Percentiles rank a stretch among this genome's conserved stretches.
phyloP scores from a whole-genome alignment of 2,329 filamentous ascomycete genomes.

The Penicillium glabrum region DNA sequence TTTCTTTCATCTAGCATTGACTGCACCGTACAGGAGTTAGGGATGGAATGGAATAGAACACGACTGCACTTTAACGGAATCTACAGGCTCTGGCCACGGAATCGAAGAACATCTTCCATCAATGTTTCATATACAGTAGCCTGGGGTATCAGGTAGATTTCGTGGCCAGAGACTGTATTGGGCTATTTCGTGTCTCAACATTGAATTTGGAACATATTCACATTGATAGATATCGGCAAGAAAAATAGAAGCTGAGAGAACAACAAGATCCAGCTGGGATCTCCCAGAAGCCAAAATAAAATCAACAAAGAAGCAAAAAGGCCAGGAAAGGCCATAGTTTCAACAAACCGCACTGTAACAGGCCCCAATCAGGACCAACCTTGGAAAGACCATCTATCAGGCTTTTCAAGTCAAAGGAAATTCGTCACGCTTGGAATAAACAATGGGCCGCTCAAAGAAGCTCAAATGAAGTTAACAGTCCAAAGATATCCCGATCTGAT shows the following conservation, averaged over 20 bases:
- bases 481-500: conserved; percentile 6
- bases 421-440: conserved; percentile 28
- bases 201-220: background rate
- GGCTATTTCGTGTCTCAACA: background rate
- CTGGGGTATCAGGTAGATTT: too few relatives aligned
- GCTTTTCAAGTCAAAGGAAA: conserved; percentile 31
- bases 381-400: conserved; percentile 17
- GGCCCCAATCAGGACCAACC: conserved; percentile 17
- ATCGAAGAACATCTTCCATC: too few relatives aligned
- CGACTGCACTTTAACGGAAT: conserved; percentile 12
- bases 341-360: conserved; percentile 10
- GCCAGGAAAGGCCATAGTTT: background rate
- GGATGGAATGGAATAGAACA: conserved; percentile 21
- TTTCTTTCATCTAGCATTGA: background rate
- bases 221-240: background rate
- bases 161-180: background rate
- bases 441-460: conserved; percentile 22
- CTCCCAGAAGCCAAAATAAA: background rate
- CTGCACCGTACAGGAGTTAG: conserved; percentile 29
- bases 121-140: too few relatives aligned
- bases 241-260: background rate
- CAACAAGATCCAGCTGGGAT: background rate
- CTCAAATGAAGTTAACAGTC: conserved; percentile 15
- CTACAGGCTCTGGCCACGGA: too few relatives aligned
- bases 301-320: background rate